phyloP scores from a whole-genome alignment of 305 asterid species.

The Fraxinus sp. region DNA sequence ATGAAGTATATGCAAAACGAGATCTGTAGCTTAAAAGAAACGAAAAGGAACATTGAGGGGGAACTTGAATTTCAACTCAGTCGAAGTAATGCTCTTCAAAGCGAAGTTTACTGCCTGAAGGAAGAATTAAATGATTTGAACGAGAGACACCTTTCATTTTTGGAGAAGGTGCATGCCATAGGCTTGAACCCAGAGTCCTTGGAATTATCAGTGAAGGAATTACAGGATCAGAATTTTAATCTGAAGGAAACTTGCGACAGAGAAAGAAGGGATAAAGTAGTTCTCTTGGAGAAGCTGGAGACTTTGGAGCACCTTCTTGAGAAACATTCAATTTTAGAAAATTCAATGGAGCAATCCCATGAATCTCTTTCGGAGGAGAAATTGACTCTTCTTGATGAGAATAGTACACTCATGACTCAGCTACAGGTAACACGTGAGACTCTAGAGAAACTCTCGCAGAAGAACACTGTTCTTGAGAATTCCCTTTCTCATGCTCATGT shows the following conservation, averaged over 20 bases:
- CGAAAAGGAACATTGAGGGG: constrained; percentile 66
- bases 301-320: constrained; percentile 74
- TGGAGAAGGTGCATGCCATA: constrained; percentile 65
- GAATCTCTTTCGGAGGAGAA: constrained; percentile 67
- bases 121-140: constrained; percentile 76
- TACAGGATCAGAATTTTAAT: constrained; percentile 59
- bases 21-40: constrained; percentile 57
- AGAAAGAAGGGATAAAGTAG: constrained; percentile 64
- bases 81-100: constrained; percentile 88
- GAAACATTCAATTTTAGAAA: constrained; percentile 82
- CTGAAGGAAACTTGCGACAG: constrained; percentile 53
- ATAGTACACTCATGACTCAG: constrained; percentile 46
- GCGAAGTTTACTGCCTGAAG: constrained; percentile 83
- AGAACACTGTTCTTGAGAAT: constrained; percentile 58
- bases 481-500: constrained; percentile 62
- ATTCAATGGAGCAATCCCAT: constrained; percentile 64
- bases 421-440: constrained; percentile 61
- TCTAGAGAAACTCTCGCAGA: constrained; percentile 59
- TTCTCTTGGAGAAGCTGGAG: constrained; percentile 67
- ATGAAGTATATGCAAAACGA: constrained; percentile 68
- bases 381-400: constrained; percentile 64
- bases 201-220: constrained; percentile 60
- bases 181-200: constrained; percentile 66
- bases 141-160: constrained; percentile 47
- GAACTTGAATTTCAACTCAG: constrained; percentile 85